A percentile compares a stretch with the other conserved stretches of the same genome.
Conservation (phyloP, 495 filamentous ascomycete genomes). For the Talaromyces wortmannii region DNA sequence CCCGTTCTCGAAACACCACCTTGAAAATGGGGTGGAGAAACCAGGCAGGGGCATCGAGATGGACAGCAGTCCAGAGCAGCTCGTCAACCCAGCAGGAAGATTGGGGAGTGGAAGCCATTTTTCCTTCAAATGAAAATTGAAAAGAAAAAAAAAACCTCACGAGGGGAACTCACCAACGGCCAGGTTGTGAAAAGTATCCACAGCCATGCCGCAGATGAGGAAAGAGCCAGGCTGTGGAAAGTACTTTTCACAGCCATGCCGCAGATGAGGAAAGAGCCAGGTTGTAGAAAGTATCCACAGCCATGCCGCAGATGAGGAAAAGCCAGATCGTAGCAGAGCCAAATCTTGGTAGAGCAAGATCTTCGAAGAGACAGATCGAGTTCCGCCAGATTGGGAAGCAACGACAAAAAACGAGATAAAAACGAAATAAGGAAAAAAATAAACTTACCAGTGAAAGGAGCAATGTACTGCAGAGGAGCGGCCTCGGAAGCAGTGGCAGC, state of each 20-base stretch:
- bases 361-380: neutral
- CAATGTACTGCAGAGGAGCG: slow-evolving; percentile 87
- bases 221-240: too few species aligned
- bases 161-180: slow-evolving; percentile 1
- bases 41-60: slow-evolving; percentile 1
- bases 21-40: neutral
- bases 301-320: slow-evolving; percentile 2
- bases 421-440: neutral
- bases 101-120: neutral
- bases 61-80: neutral
- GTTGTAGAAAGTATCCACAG: too few species aligned
- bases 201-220: too few species aligned
- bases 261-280: neutral
- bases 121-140: slow-evolving; percentile 1
- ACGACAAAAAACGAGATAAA: slow-evolving; percentile 1
- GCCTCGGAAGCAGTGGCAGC: slow-evolving; percentile 98
- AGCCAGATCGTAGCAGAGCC: neutral
- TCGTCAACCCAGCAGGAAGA: neutral
- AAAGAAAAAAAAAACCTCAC: neutral
- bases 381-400: neutral
- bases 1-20: neutral
- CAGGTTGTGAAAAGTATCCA: neutral
- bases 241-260: neutral
- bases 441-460: slow-evolving; percentile 66
- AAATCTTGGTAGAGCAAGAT: neutral